A percentile compares a stretch with the other conserved stretches of the same genome.
These are phyloP conservation scores for Coccomyxa subellipsoidea DNA, from an alignment of 163 green algal genomes.

Conservation along the genomic window DNA sequence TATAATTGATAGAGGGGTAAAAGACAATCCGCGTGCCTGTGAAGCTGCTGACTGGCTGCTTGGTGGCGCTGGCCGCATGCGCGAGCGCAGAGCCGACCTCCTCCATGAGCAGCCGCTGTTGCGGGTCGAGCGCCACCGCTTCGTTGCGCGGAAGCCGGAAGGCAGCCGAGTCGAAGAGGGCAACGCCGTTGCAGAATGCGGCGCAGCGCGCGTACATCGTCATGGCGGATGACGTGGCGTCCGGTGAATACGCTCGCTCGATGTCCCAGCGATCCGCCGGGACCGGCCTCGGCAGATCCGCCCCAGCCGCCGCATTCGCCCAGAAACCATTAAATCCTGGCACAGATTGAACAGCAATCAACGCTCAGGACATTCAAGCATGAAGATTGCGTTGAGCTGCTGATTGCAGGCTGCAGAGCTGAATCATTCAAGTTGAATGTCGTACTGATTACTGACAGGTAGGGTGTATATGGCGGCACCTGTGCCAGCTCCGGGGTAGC, in stretches of 20 bases:
- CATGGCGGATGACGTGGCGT: not conserved
- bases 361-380: no score
- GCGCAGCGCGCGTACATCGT: conserved; percentile 26
- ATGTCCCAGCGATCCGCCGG: conserved; percentile 44
- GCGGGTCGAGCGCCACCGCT: conserved; percentile 72
- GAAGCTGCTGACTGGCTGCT: not conserved
- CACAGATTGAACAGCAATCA: no score
- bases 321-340: conserved; percentile 23
- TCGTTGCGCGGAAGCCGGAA: conserved; percentile 53
- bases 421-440: no score
- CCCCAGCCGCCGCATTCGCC: not conserved
- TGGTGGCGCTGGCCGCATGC: not conserved
- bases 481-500: not conserved
- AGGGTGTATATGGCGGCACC: not conserved
- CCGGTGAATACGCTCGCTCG: conserved; percentile 24
- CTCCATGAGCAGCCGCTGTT: conserved; percentile 84
- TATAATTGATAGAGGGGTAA: no score
- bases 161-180: conserved; percentile 36
- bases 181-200: conserved; percentile 51
- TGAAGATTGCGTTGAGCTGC: no score
- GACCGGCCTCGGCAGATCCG: conserved; percentile 23
- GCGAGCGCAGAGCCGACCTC: not conserved
- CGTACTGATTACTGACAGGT: no score
- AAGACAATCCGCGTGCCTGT: not conserved
- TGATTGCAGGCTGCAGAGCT: no score